A percentile compares a stretch with the other conserved stretches of the same genome.
These are phyloP conservation scores for Arthrobotrys megalospora DNA, from an alignment of 2,329 filamentous ascomycete species.

Conservation along the genomic window DNA sequence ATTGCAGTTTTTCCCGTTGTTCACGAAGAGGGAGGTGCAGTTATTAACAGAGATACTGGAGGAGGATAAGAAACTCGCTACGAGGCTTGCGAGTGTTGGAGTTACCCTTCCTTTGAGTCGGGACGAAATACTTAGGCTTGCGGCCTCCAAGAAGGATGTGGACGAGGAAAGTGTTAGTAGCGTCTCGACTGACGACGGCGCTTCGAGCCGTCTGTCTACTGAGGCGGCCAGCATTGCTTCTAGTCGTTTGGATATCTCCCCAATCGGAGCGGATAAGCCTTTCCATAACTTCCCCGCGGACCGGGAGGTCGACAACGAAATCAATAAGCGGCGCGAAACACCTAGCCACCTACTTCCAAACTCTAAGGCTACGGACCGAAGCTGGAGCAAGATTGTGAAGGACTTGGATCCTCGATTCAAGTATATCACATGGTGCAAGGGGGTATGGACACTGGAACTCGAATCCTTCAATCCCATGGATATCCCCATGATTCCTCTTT, in stretches of 20 bases:
- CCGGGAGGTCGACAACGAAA: slow-evolving; percentile 53
- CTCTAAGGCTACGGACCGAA: slow-evolving; percentile 35
- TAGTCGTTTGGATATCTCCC: slow-evolving; percentile 28
- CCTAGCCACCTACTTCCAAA: slow-evolving; percentile 52
- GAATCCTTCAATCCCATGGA: slow-evolving; percentile 57
- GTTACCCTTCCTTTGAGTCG: slow-evolving; percentile 52
- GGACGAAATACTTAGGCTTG: slow-evolving; percentile 47
- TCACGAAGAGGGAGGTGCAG: slow-evolving; percentile 51
- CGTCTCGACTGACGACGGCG: slow-evolving; percentile 37
- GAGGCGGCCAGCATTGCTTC: slow-evolving; percentile 35
- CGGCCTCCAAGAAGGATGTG: slow-evolving; percentile 28
- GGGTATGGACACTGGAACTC: slow-evolving; percentile 55
- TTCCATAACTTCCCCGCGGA: slow-evolving; percentile 41
- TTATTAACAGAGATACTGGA: slow-evolving; percentile 51
- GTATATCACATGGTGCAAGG: slow-evolving; percentile 56
- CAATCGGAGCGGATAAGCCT: background rate
- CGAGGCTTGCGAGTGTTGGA: slow-evolving; percentile 40
- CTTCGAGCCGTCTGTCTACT: slow-evolving; percentile 28
- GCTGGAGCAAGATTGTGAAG: slow-evolving; percentile 46
- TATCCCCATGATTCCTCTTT: slow-evolving; percentile 50
- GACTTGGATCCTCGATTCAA: slow-evolving; percentile 37
- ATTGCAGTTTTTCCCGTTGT: slow-evolving; percentile 56
- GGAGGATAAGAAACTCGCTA: slow-evolving; percentile 52
- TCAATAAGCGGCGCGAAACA: slow-evolving; percentile 48
- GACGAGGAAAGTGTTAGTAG: slow-evolving; percentile 45